Conservation (phyloP, 805 yeast species). For the Vanderwaltozyma polyspora region DNA sequence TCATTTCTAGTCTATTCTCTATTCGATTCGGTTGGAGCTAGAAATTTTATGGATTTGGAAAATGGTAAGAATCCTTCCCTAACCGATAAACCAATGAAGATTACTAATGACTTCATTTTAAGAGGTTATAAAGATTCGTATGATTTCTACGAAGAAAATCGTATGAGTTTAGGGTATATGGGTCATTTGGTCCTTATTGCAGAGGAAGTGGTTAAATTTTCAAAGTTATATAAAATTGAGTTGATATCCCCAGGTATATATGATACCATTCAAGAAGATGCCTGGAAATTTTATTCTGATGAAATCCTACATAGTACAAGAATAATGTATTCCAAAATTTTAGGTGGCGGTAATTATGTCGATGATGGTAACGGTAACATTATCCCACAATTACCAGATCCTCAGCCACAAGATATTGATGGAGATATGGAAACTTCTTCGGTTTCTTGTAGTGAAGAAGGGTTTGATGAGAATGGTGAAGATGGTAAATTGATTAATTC, state of each 20-base stretch:
- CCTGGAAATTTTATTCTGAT: slow-evolving; percentile 22
- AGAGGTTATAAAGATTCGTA: slow-evolving; percentile 52
- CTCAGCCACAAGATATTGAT: slow-evolving; percentile 1
- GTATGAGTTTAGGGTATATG: slow-evolving; percentile 81
- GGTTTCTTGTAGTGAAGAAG: background rate
- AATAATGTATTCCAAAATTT: slow-evolving; percentile 26
- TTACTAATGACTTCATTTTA: slow-evolving; percentile 46
- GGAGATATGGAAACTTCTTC: background rate
- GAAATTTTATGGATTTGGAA: slow-evolving; percentile 8
- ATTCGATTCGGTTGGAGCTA: slow-evolving; percentile 16
- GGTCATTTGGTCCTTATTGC: slow-evolving; percentile 93
- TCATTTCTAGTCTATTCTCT: slow-evolving; percentile 45
- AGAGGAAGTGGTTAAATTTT: slow-evolving; percentile 89
- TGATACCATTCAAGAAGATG: slow-evolving; percentile 11
- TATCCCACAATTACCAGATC: slow-evolving; percentile 15
- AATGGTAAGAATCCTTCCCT: background rate
- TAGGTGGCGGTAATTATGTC: slow-evolving; percentile 27
- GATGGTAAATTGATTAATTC: slow-evolving; percentile 9
- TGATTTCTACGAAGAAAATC: slow-evolving; percentile 45
- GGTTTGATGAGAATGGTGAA: slow-evolving; percentile 1
- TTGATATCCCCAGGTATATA: slow-evolving; percentile 24
- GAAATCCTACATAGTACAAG: slow-evolving; percentile 25
- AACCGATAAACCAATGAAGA: slow-evolving; percentile 36
- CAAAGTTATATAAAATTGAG: slow-evolving; percentile 30
- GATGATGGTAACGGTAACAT: slow-evolving; percentile 24